Conservation (phyloP, 169 alveolate species). For the Plasmodium gonderi region DNA sequence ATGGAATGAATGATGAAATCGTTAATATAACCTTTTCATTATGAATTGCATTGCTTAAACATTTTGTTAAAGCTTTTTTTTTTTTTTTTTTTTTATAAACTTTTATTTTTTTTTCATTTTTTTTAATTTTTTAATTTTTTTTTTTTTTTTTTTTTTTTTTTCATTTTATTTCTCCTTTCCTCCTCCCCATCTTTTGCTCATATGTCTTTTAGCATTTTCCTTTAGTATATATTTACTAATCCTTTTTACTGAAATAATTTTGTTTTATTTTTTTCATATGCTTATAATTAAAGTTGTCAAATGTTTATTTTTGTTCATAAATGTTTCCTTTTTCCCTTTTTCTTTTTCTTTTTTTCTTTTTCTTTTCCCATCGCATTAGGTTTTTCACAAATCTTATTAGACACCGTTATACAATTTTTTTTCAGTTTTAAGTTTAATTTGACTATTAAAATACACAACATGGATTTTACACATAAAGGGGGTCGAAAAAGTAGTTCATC, state of each 20-base stretch:
- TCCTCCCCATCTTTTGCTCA: background rate
- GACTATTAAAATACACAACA: conserved; percentile 18
- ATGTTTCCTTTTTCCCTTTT: background rate
- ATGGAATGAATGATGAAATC: background rate
- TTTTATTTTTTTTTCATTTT: background rate
- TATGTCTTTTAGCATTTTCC: background rate
- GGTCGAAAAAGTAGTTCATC: background rate
- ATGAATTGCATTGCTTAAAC: conserved; percentile 25
- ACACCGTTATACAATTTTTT: conserved; percentile 15
- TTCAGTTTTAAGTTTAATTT: conserved; percentile 68
- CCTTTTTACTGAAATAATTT: conserved; percentile 2
- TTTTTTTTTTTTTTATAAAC: background rate
- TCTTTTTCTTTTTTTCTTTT: conserved; percentile 8
- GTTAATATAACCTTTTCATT: background rate
- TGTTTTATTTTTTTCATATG: background rate
- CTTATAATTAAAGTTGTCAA: conserved; percentile 18
- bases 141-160: background rate
- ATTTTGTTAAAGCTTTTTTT: conserved; percentile 33
- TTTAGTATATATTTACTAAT: no score
- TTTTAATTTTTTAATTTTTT: conserved; percentile 18
- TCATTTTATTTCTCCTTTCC: background rate
- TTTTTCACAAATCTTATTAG: conserved; percentile 47
- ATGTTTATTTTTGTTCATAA: no score
- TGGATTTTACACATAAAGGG: background rate
- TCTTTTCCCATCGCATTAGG: conserved; percentile 5